Base-by-base conservation (phyloP, 2,329 filamentous ascomycete genomes). In the Nemania sp. region DNA sequence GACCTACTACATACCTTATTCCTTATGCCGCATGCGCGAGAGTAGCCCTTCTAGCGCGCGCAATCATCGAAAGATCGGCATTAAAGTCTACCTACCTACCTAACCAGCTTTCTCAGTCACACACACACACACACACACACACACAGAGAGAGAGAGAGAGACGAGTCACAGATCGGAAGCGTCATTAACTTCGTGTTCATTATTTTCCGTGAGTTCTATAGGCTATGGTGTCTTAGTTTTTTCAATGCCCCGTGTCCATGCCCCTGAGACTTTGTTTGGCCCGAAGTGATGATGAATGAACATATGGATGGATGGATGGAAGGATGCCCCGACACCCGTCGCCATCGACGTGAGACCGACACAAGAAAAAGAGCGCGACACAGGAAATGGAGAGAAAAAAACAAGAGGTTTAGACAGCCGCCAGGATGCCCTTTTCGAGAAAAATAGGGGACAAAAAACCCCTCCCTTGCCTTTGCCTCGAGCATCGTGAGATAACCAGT, bases 171-270 rank as follows among this genome's bases (percentile, higher is more conserved):
- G n/a, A n/a, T n/a, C n/a, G 25, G 7, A 29, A 29, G 25, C 35
- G 57, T 72, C 70, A 67, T 72, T 60, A 65, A 72, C 10, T 65
- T 72, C 71, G 66, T 73, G 58, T 67, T 71, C 71, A 64, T 73
- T 67, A 69, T 68, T 67, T 60, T 67, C 60, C 70, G 63, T 69
- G 60, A n/a, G 69, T 65, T 72, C 70, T 72, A 72, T 71, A 69
- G 57, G 59, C 57, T 64, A 45, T 54, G 57, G 49, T 63, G 56
- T 65, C 60, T 61, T 67, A 57, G 25, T 29, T 29, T 67, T 59
- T 63, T 58, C n/a, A 39, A 50, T 62, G 45, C 52, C 64, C 65
- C 55, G 51, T 57, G 47, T 54, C 53, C 25, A 56, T 64, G 53
- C 61, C 58, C 53, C 53, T 15, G 59, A 62, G 47, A 56, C 67